Base-by-base conservation (phyloP, 2,329 filamentous ascomycete species). In the Aspergillus novoparasiticus region DNA sequence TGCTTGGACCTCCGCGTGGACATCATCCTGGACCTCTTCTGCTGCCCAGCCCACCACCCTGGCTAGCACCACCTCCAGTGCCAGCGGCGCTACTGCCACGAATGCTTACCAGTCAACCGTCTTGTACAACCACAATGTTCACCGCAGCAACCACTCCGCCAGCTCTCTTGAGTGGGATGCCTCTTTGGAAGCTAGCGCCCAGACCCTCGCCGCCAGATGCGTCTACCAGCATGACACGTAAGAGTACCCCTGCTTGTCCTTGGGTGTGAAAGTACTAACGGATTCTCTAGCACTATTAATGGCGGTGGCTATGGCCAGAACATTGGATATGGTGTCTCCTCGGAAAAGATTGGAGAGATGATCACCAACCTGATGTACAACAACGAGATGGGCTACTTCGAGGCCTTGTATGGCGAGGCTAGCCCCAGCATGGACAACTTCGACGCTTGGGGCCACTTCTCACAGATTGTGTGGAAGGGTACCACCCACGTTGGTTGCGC, bases 291-390 rank as follows among this genome's bases (percentile, higher is more conserved):
- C 70, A 88, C 85, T 71, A 76, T 81, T 30, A 81, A 85, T 66
- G 83, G 81, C 57, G 87, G 87, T 60, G 83, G 85, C 51, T 96
- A 95, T 74, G 95, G 95, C 67, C 95, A 99, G 82, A 99, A 98
- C 85, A 89, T 98, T 63, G 94, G 92, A 73, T 89, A 89, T 64
- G 83, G 89, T 68, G 84, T 86, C 64, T 73, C 78, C 2, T 76
- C 80, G n/a, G 79, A 77, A 64, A 85, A 88, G 54, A 83, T 92
- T 66, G 87, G 87, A 59, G 83, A 85, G 67, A 88, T 90, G 69
- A 89, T 94, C 75, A 92, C 89, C 72, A 86, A 94, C 76, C 84
- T 90, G 80, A 97, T 95, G 92, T 97, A 97, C 86, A 92, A 95
- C 77, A 86, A 86, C 72, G 93, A 97, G 79, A 82, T 90, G 71